A percentile compares a stretch with the other conserved stretches of the same genome.
phyloP scores from a whole-genome alignment of 75 land plant genomes.

The Larix kaempferi region DNA sequence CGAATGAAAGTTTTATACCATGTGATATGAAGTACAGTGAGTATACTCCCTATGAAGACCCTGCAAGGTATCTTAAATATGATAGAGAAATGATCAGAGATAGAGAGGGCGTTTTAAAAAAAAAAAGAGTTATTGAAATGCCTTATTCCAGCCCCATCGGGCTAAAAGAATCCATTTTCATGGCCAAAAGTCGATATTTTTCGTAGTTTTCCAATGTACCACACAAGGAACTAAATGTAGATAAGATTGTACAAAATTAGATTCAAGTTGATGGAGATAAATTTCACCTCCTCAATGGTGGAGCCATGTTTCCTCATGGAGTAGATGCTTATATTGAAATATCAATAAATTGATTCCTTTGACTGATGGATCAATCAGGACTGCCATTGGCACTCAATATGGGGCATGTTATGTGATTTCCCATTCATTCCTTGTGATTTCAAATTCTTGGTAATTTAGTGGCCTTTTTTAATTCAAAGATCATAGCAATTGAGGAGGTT shows the following conservation, averaged over 20 bases:
- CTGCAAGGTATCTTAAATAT: conserved; percentile 26
- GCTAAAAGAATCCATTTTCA: conserved; percentile 51
- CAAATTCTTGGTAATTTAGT: neutral
- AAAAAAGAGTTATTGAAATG: conserved; percentile 47
- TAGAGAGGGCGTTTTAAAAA: conserved; percentile 59
- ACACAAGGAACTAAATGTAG: conserved; percentile 66
- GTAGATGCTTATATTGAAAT: conserved; percentile 67
- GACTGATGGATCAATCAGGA: conserved; percentile 49
- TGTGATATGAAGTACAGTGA: conserved; percentile 56
- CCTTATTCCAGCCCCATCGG: conserved; percentile 61
- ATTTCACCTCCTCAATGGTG: conserved; percentile 60
- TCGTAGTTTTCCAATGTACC: conserved; percentile 70
- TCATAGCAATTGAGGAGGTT: neutral
- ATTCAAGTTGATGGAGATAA: conserved; percentile 61
- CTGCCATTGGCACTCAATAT: conserved; percentile 65
- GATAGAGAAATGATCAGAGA: conserved; percentile 36
- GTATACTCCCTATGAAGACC: conserved; percentile 67
- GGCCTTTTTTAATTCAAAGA: neutral
- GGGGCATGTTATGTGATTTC: conserved; percentile 32
- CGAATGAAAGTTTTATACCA: conserved; percentile 10
- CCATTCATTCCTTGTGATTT: neutral
- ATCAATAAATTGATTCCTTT: conserved; percentile 46
- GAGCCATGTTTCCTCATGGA: conserved; percentile 62
- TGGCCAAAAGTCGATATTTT: conserved; percentile 61
- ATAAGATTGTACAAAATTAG: conserved; percentile 72